Evolutionary conservation across 768 basidiomycete genomes (phyloP), one percentile per base, ranked within the genome.

Genomic region (Naganishia onofrii): DNA sequence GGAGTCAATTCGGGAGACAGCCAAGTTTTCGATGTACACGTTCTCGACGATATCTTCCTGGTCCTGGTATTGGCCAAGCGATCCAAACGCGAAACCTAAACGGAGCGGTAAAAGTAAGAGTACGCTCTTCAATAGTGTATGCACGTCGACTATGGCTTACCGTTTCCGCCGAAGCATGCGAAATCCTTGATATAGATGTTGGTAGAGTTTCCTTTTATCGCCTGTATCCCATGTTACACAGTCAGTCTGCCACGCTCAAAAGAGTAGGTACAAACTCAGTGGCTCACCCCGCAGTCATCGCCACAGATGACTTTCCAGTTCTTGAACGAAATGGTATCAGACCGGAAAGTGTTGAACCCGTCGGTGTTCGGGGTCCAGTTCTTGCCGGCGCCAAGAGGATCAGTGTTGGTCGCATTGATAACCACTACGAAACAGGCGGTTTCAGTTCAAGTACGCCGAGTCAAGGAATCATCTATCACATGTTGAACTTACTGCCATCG

Each of bases 251-350:
- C n/a, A n/a, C n/a, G n/a, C n/a, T n/a, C n/a, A n/a, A n/a, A n/a
- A n/a, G n/a, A n/a, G n/a, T n/a, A n/a, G n/a, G n/a, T n/a, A n/a
- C n/a, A n/a, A n/a, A n/a, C n/a, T n/a, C n/a, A n/a, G n/a, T n/a
- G n/a, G 23, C 48, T 21, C 23, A 51, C 48, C 19, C 48, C 48
- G n/a, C 48, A 51, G 21, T 51, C 48, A 23, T 51, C 48, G n/a
- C 48, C 48, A 51, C 48, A 51, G 23, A 51, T 51, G n/a, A 51
- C 48, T n/a, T 51, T 51, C 48, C 48, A 51, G 48, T 51, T 51
- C 48, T 51, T 51, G 13, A 51, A 51, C n/a, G 48, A n/a, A 13
- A 51, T 51, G 4, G 48, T 51, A 12, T 51, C 48, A 3, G 48
- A 51, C 23, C 48, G 48, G 48, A 51, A 51, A 51, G 48, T 51